Conservation (phyloP, 345 rosid species). For the Populus euphratica region DNA sequence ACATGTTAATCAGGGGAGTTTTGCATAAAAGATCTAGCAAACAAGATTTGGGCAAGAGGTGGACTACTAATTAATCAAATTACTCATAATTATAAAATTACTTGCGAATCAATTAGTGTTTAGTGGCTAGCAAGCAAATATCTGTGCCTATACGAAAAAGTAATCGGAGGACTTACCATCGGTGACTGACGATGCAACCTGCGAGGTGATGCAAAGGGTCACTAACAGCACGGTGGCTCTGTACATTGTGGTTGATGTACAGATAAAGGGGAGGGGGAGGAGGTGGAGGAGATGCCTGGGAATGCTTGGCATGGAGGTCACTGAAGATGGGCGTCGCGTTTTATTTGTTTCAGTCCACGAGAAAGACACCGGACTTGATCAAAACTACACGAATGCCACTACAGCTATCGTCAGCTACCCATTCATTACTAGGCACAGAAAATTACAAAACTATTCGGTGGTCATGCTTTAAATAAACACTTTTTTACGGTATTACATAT, state of each 20-base stretch:
- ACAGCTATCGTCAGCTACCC: neutral
- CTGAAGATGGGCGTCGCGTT: neutral
- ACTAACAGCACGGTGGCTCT: slow-evolving; percentile 32
- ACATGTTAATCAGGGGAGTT: too few relatives aligned
- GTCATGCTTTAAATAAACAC: neutral
- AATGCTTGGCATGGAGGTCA: neutral
- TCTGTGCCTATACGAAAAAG: neutral
- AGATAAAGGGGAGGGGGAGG: neutral
- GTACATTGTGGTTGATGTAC: slow-evolving; percentile 31
- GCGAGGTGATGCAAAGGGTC: slow-evolving; percentile 35
- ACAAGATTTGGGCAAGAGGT: too few relatives aligned
- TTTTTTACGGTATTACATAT: neutral
- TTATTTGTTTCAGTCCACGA: slow-evolving; percentile 6
- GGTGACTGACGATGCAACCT: slow-evolving; percentile 28
- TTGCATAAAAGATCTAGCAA: too few relatives aligned
- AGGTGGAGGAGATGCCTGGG: neutral
- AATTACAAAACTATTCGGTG: neutral
- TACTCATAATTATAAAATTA: too few relatives aligned
- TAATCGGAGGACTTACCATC: slow-evolving; percentile 38
- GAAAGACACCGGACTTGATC: slow-evolving; percentile 25
- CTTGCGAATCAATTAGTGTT: too few relatives aligned
- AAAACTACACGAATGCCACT: slow-evolving; percentile 41
- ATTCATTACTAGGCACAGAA: neutral
- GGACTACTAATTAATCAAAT: too few relatives aligned
- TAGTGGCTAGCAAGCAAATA: neutral